Base-by-base conservation (phyloP, 2,329 filamentous ascomycete species). In the Dendryphion nanum region DNA sequence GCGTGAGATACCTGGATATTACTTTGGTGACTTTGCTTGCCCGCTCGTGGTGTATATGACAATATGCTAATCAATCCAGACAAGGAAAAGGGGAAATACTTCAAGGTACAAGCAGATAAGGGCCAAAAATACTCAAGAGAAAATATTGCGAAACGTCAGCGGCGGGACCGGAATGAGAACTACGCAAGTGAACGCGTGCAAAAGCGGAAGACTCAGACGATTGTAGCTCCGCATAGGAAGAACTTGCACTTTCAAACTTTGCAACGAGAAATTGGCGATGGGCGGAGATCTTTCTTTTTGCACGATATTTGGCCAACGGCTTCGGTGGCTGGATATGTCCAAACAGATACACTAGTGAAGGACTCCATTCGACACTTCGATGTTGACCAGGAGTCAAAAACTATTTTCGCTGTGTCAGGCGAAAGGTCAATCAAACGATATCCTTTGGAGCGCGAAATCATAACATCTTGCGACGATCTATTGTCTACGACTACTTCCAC, bases 1-100 rank as follows among this genome's bases (percentile, higher is more conserved):
- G 20, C 61, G 62, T 38, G 50, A 65, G 23, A 64, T 75, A n/a
- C 72, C 72, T 4, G 73, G 73, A 21, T 74, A 66, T 43, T 74
- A 73, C 49, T 75, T 59, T 44, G 70, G 64, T 65, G 55, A 13
- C 35, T 26, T 3, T n/a, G 3, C 10, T 26, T n/a, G n/a, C 10
- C 23, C 23, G 23, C 23, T 26, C 23, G 2, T 10, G 10, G 10
- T n/a, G 10, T 26, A 26, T 26, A 10, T 26, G 10, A 2, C n/a
- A 26, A 26, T n/a, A n/a, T 26, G 10, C 23, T 26, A n/a, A 26
- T 26, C 23, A 26, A 10, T 32, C 7, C 34, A 65, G 68, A 76
- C 44, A 46, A 54, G 21, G 68, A 71, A 26, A 75, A 72, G 54
- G 61, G 64, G 34, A 75, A 74, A 42, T 76, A 76, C 51, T 76